Evolutionary conservation across 148 eudicot genomes (phyloP).

Genomic region (Limonium bicolor): DNA sequence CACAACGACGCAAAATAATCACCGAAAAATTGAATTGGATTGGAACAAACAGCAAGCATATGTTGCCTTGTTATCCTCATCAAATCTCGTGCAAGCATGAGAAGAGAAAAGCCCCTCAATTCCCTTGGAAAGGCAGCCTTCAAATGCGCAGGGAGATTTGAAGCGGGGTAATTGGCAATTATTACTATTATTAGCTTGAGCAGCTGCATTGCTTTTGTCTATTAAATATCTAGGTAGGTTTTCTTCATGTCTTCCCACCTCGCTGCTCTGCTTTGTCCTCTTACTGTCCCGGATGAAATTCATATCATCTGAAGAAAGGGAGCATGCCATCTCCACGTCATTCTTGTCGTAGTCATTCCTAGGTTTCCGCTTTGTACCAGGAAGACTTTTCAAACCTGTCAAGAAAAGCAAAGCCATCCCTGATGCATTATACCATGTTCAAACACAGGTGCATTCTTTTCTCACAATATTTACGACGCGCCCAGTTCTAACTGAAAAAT

Average conservation of each 20-base stretch:
- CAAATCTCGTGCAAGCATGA: constrained; percentile 20
- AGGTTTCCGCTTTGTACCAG: constrained; percentile 69
- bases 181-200: constrained; percentile 16
- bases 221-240: constrained; percentile 4
- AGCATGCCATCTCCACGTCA: constrained; percentile 11
- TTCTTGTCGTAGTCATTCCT: constrained; percentile 15
- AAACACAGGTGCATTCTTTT: no score
- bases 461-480: no score
- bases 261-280: constrained; percentile 26
- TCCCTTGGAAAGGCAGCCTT: constrained; percentile 63
- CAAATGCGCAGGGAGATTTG: constrained; percentile 40
- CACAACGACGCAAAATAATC: no score
- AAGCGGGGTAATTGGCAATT: constrained; percentile 16
- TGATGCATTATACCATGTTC: not conserved
- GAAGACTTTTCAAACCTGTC: constrained; percentile 54
- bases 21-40: no score
- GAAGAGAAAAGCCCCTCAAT: constrained; percentile 51
- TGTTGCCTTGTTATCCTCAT: constrained; percentile 12
- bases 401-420: not conserved
- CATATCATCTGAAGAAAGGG: constrained; percentile 10
- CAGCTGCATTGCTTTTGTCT: constrained; percentile 13
- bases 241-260: constrained; percentile 4
- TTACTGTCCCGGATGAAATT: constrained; percentile 13
- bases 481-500: no score
- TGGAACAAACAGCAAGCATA: no score